Evolutionary conservation across 2,329 filamentous ascomycete species (phyloP), one percentile per base, ranked within the genome.

Genomic region (Rhinocladiella similis): DNA sequence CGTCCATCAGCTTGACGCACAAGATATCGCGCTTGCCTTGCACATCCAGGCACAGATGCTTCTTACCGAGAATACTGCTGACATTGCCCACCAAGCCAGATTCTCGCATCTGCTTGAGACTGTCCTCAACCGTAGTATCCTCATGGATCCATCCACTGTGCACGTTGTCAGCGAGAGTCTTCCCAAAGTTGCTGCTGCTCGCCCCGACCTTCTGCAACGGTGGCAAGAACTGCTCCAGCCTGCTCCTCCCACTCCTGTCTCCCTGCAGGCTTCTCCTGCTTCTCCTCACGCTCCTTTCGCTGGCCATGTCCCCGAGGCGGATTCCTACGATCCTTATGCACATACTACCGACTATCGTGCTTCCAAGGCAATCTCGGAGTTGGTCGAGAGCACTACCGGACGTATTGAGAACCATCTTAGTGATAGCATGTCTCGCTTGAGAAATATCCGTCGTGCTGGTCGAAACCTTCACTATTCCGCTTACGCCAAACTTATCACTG

Each of bases 381-480:
- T 94, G 64, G 83, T 97, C 19, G 93, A 97, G 76, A 90, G 88
- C 67, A 82, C 84, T 38, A 86, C 87, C 66, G 88, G 88, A 48
- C 86, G 88, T 57, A 85, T 86, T 63, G 86, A 86, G 19, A 83
- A 86, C 50, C 85, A 88, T 63, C 80, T 97, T 59, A 87, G 87
- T 62, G 91, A 96, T 63, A 90, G 91, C 35, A 77, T 97, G 60
- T 81, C 80, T 62, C 88, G 91, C 65, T 90, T 97, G 75, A 89
- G 87, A 71, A 96, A 96, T 75, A 96, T 97, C 79, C 91, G 94
- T 62, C 90, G 92, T 57, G 85, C 90, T 68, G 92, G 93, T 61
- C 87, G 91, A 69, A 91, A 97, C 71, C 91, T 93, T 50, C 86
- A 93, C 58, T 97, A 97, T 77, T 94, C 96, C 72, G 96, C 92